Conservation (phyloP, 768 basidiomycete genomes). For the Lentinula sp. region DNA sequence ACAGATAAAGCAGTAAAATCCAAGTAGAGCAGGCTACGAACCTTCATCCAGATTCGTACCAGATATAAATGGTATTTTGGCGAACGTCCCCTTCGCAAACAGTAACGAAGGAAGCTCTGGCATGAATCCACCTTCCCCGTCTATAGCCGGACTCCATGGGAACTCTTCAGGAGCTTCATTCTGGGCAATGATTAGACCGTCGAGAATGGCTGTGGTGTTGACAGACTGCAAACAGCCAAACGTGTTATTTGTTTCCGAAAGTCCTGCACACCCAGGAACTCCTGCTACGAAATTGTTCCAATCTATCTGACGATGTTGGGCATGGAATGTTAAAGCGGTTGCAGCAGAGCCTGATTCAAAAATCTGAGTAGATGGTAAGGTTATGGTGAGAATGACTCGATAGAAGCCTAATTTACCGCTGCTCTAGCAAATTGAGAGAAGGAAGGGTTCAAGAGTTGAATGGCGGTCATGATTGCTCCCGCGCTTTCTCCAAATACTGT, state of each 20-base stretch:
- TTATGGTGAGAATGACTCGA: background rate
- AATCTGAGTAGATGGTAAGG: slow-evolving; percentile 14
- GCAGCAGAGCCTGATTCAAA: slow-evolving; percentile 23
- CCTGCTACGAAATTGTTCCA: slow-evolving; percentile 12
- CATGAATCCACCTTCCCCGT: slow-evolving; percentile 32
- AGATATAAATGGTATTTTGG: slow-evolving; percentile 35
- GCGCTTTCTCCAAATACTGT: slow-evolving; percentile 53
- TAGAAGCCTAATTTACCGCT: slow-evolving; percentile 8
- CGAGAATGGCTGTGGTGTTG: slow-evolving; percentile 10
- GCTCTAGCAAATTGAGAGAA: slow-evolving; percentile 13
- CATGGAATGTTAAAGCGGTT: slow-evolving; percentile 13
- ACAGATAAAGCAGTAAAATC: background rate
- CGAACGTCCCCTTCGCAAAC: slow-evolving; percentile 18
- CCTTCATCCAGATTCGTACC: slow-evolving; percentile 43
- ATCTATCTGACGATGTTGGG: slow-evolving; percentile 10
- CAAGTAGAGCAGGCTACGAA: slow-evolving; percentile 10
- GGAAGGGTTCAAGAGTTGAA: slow-evolving; percentile 26
- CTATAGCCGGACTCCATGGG: slow-evolving; percentile 32
- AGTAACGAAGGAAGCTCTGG: slow-evolving; percentile 32
- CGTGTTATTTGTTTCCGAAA: slow-evolving; percentile 19
- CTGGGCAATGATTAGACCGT: slow-evolving; percentile 9
- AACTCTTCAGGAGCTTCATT: slow-evolving; percentile 13
- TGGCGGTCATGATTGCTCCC: slow-evolving; percentile 39
- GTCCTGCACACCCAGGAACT: slow-evolving; percentile 25
- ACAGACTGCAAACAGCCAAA: slow-evolving; percentile 19